Evolutionary conservation across 2,329 filamentous ascomycete genomes (phyloP).

Genomic region (Talaromyces sp.): DNA sequence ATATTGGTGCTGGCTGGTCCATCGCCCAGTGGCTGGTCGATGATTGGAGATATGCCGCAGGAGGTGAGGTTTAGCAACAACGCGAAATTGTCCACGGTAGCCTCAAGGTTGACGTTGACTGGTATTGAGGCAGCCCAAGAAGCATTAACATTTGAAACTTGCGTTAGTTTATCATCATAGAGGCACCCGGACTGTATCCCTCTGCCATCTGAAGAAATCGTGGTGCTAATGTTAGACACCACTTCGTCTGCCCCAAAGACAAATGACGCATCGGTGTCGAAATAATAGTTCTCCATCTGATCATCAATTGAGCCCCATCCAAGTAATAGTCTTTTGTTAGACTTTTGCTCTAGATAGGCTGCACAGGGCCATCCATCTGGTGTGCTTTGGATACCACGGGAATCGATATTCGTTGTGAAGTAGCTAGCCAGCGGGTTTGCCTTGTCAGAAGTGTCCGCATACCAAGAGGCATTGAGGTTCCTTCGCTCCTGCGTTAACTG

Average conservation of each 20-base stretch:
- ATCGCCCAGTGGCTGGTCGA: conserved; percentile 54
- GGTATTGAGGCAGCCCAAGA: conserved; percentile 47
- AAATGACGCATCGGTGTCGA: conserved; percentile 43
- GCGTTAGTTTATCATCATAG: conserved; percentile 39
- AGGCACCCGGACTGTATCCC: conserved; percentile 51
- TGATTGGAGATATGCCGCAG: conserved; percentile 58
- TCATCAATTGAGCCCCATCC: conserved; percentile 55
- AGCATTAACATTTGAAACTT: conserved; percentile 44
- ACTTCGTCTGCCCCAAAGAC: conserved; percentile 52
- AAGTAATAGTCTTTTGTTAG: conserved; percentile 51
- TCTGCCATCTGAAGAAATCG: conserved; percentile 33
- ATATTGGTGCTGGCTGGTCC: conserved; percentile 47
- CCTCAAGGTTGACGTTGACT: conserved; percentile 23
- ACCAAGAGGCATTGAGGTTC: conserved; percentile 59
- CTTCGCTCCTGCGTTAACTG: conserved; percentile 48
- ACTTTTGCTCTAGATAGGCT: conserved; percentile 52
- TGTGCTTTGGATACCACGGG: conserved; percentile 42
- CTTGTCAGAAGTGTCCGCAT: conserved; percentile 35
- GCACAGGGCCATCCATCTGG: conserved; percentile 62
- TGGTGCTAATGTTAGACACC: conserved; percentile 30
- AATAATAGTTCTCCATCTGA: conserved; percentile 54
- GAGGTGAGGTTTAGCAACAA: conserved; percentile 40
- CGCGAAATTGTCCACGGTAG: conserved; percentile 26
- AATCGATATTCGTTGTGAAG: conserved; percentile 40
- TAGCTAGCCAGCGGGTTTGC: conserved; percentile 48